Evolutionary conservation across 352 stramenopile species (phyloP).

Genomic region (Pythium scleroteichum): DNA sequence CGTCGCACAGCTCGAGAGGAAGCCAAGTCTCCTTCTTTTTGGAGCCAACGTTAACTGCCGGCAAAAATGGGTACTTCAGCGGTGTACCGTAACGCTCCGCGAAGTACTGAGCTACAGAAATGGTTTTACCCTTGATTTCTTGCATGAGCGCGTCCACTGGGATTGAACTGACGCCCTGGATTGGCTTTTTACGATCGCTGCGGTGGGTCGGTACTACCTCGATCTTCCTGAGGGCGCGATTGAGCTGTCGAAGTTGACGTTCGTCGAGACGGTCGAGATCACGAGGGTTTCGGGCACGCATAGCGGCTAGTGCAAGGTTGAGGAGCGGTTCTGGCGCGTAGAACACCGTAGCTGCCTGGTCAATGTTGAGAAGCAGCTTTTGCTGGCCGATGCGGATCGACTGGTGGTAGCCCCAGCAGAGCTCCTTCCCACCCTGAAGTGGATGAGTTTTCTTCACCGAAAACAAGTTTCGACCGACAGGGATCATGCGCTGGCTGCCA

Average conservation of each 20-base stretch:
- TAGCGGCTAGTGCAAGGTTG: slow-evolving; percentile 43
- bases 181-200: slow-evolving; percentile 54
- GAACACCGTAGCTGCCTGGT: slow-evolving; percentile 71
- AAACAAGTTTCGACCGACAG: slow-evolving; percentile 74
- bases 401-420: slow-evolving; percentile 80
- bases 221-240: slow-evolving; percentile 52
- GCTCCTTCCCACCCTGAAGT: slow-evolving; percentile 61
- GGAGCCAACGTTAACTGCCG: slow-evolving; percentile 69
- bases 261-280: slow-evolving; percentile 45
- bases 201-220: slow-evolving; percentile 58
- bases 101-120: slow-evolving; percentile 69
- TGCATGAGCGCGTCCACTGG: slow-evolving; percentile 49
- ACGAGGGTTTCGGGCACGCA: slow-evolving; percentile 37
- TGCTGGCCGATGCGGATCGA: slow-evolving; percentile 51
- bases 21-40: slow-evolving; percentile 57
- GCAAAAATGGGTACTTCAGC: slow-evolving; percentile 64
- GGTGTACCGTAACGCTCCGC: slow-evolving; percentile 49
- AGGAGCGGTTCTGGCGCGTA: slow-evolving; percentile 56
- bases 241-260: slow-evolving; percentile 34
- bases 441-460: slow-evolving; percentile 58
- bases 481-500: slow-evolving; percentile 51
- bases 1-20: slow-evolving; percentile 82
- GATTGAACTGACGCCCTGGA: slow-evolving; percentile 50
- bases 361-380: slow-evolving; percentile 72
- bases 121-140: slow-evolving; percentile 49